Percentiles rank a stretch among this genome's conserved stretches.
These are phyloP conservation scores for Aeminium ludgeri DNA, from an alignment of 495 filamentous ascomycete species.

Conservation along the genomic window DNA sequence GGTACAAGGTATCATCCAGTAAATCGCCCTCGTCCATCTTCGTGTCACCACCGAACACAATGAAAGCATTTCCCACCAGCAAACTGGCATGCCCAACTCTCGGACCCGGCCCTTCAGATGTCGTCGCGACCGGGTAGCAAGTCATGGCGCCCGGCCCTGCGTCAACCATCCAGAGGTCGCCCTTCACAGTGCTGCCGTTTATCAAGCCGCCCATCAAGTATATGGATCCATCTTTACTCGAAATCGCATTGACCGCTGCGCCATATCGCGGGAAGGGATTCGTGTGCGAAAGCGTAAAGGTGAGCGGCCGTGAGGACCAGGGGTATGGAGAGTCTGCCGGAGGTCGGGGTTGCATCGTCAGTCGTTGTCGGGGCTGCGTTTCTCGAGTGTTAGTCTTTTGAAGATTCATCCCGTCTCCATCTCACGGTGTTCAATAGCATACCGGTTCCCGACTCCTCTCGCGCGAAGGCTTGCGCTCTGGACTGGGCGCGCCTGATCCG, in stretches of 20 bases:
- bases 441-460: not conserved
- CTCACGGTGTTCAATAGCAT: not conserved
- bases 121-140: constrained; percentile 82
- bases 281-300: constrained; percentile 63
- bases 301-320: constrained; percentile 82
- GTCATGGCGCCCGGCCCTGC: constrained; percentile 56
- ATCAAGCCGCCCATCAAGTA: constrained; percentile 97
- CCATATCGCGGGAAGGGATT: constrained; percentile 95
- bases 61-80: constrained; percentile 95
- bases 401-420: not conserved
- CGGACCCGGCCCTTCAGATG: constrained; percentile 83
- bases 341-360: constrained; percentile 18
- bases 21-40: constrained; percentile 85
- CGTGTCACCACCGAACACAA: constrained; percentile 96
- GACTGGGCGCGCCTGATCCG: constrained; percentile 27
- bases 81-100: constrained; percentile 90
- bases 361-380: not conserved
- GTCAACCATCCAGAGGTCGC: constrained; percentile 96
- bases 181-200: constrained; percentile 84
- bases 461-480: constrained; percentile 28
- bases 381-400: not conserved
- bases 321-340: constrained; percentile 58
- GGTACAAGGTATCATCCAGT: constrained; percentile 86
- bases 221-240: constrained; percentile 91
- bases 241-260: constrained; percentile 79